Percentiles rank a stretch among this genome's conserved stretches.
These are phyloP conservation scores for Aureobasidium mangrovei DNA, from an alignment of 2,329 filamentous ascomycete species.

Conservation along the genomic window DNA sequence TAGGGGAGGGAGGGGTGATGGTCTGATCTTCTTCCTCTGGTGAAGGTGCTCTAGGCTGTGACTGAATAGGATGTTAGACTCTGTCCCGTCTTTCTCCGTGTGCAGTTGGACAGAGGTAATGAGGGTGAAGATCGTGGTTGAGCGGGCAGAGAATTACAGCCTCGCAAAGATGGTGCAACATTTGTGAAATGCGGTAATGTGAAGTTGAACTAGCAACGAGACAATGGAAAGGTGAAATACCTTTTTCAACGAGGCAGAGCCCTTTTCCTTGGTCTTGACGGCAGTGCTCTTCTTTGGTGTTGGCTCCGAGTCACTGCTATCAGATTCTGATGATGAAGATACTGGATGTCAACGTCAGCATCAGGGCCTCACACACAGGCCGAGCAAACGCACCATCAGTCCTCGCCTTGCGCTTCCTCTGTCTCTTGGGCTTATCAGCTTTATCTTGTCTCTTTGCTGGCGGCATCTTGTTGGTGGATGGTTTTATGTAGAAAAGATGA, in stretches of 20 bases:
- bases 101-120: too few relatives aligned
- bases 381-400: background rate
- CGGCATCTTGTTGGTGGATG: background rate
- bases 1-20: background rate
- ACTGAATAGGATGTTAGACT: background rate
- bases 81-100: background rate
- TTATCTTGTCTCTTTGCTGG: conserved; percentile 4
- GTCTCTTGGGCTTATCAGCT: conserved; percentile 7
- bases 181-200: too few relatives aligned
- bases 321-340: conserved; percentile 8
- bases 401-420: conserved; percentile 9
- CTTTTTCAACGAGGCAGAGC: background rate
- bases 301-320: conserved; percentile 5
- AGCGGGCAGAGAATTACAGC: too few relatives aligned
- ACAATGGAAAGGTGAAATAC: background rate
- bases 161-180: too few relatives aligned
- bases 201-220: background rate
- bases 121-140: too few relatives aligned
- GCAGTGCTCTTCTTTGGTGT: background rate
- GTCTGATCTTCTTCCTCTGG: conserved; percentile 4
- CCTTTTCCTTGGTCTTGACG: background rate
- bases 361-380: background rate
- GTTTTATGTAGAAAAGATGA: background rate
- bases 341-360: background rate
- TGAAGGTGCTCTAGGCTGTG: background rate